Evolutionary conservation across 2,329 filamentous ascomycete species (phyloP), one percentile per base, ranked within the genome.

Genomic region (Aciculosporium take): DNA sequence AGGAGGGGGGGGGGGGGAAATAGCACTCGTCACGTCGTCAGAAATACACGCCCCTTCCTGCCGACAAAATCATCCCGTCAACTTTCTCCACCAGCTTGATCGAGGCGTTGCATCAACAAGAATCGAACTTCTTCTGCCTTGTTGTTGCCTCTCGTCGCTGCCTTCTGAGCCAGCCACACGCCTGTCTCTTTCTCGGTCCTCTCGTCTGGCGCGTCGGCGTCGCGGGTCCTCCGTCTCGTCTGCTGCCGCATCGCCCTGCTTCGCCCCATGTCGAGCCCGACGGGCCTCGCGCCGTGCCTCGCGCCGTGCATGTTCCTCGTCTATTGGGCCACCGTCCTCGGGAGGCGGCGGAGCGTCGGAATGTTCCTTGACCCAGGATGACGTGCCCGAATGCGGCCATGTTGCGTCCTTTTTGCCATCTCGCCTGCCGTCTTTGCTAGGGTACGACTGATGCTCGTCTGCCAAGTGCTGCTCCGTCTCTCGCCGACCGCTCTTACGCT

Each of bases 311-410:
- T 67, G 66, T 17, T 71, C 70, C 23, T 70, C 67, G 8, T 69
- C 65, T 3, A 54, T 45, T 9, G 43, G 53, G 13, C 57, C 60
- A 34, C 50, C 49, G 30, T 62, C 61, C 0, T 67, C 65, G 1
- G 72, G 73, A 2, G 75, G 74, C 3, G 74, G 73, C 2, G 72
- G 72, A 3, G 74, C 74, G 49, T 78, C 76, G 2, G 70, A 73
- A 49, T 77, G 69, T 10, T 79, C 74, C 56, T 78, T 78, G 4
- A 79, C 75, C 76, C 76, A 80, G 0, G 74, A 79, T 7, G 72
- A 74, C 0, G 75, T 79, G 21, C 76, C 75, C 6, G 71, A 77
- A 53, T 78, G 72, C 15, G 76, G 75, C 76, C 76, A 79, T 8
- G 62, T 63, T 7, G 65, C 47, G 7, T 44, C 49, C 27, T 60